phyloP scores from a whole-genome alignment of 208 protist genomes.

The Acanthamoeba culbertsoni region DNA sequence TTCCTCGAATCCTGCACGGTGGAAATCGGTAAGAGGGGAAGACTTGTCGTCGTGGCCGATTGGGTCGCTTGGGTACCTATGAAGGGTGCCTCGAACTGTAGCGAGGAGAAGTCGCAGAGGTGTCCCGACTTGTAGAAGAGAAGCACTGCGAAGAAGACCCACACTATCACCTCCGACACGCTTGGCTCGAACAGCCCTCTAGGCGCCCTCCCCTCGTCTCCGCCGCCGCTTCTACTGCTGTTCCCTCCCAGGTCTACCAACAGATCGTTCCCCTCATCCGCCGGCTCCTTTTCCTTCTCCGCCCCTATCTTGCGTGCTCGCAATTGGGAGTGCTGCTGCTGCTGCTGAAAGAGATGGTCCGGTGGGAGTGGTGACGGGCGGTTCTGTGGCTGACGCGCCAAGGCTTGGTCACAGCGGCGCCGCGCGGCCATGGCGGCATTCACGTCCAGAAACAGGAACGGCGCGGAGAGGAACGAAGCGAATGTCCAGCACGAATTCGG shows the following conservation, averaged over 20 bases:
- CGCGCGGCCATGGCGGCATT: no score
- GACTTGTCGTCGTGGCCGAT: neutral
- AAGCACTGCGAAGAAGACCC: constrained; percentile 49
- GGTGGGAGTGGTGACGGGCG: no score
- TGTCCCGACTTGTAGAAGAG: constrained; percentile 69
- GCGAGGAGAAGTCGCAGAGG: constrained; percentile 63
- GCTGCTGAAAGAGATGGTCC: no score
- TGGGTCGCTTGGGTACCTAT: neutral
- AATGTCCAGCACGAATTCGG: neutral
- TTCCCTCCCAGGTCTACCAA: neutral
- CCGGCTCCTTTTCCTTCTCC: no score
- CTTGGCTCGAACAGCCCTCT: neutral
- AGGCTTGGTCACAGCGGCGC: no score
- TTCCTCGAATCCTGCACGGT: constrained; percentile 60
- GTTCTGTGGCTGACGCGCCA: no score
- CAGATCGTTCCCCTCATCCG: no score
- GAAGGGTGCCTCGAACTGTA: constrained; percentile 71
- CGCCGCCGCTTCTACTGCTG: neutral
- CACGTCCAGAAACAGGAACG: neutral
- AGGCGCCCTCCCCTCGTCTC: neutral
- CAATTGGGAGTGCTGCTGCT: no score
- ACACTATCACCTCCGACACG: neutral
- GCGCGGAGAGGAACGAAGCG: neutral
- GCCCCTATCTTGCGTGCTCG: no score
- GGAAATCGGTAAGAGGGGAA: neutral